Conservation (phyloP, 805 yeast species). For the Pichia nakasei region DNA sequence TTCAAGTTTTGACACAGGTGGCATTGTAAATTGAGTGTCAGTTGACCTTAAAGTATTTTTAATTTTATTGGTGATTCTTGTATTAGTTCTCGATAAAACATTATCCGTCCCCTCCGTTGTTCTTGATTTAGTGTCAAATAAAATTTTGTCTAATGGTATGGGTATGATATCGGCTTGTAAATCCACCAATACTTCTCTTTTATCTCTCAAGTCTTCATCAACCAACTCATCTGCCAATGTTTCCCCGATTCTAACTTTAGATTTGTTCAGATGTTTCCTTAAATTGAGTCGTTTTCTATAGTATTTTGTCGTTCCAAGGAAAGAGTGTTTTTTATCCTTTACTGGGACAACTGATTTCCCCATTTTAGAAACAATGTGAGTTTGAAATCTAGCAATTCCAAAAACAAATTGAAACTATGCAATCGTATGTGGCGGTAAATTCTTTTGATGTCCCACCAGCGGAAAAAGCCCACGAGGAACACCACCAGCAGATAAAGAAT, state of each 20-base stretch:
- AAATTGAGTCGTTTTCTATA: slow-evolving; percentile 3
- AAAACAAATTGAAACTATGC: too few relatives aligned
- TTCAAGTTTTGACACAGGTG: slow-evolving; percentile 7
- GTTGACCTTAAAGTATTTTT: not conserved
- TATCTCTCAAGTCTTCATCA: slow-evolving; percentile 5
- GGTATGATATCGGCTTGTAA: not conserved
- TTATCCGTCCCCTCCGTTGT: too few relatives aligned
- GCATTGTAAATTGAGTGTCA: slow-evolving; percentile 1
- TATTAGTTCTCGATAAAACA: too few relatives aligned
- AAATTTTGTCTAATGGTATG: not conserved
- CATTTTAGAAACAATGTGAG: not conserved
- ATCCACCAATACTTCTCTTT: not conserved
- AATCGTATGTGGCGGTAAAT: too few relatives aligned
- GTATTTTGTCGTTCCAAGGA: not conserved
- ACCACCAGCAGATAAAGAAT: too few relatives aligned
- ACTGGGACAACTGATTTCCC: not conserved
- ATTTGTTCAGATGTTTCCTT: slow-evolving; percentile 4
- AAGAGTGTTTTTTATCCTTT: not conserved
- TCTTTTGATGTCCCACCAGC: too few relatives aligned
- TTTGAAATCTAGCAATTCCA: too few relatives aligned
- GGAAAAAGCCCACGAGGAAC: too few relatives aligned
- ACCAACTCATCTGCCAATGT: slow-evolving; percentile 1
- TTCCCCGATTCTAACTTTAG: not conserved
- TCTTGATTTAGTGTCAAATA: too few relatives aligned
- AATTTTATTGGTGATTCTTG: not conserved